Evolutionary conservation across 345 rosid genomes (phyloP).

Genomic region (Lepidium sativum): DNA sequence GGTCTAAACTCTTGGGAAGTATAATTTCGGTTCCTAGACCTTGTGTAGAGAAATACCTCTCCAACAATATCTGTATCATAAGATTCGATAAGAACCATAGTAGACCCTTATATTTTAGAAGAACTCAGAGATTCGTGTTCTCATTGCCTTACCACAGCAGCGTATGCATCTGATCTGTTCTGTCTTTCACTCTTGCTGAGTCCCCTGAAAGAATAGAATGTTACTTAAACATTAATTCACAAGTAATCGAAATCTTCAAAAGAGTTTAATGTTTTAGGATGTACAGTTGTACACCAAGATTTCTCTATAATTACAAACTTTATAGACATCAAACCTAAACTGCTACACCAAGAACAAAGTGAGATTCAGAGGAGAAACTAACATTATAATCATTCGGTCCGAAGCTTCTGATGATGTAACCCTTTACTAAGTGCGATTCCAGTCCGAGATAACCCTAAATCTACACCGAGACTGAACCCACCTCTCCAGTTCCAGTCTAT

Average conservation of each 20-base stretch:
- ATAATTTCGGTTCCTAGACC: constrained; percentile 64
- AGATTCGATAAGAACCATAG: neutral
- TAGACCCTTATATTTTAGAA: neutral
- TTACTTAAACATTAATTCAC: neutral
- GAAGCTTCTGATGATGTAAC: constrained; percentile 67
- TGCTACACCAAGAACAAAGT: neutral
- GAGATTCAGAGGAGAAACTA: constrained; percentile 8
- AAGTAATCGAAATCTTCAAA: neutral
- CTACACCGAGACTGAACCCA: constrained; percentile 87
- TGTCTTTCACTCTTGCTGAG: constrained; percentile 49
- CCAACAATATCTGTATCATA: constrained; percentile 59
- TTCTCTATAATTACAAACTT: neutral
- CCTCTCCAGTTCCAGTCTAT: constrained; percentile 55
- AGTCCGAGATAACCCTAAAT: constrained; percentile 71
- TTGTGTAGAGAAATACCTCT: constrained; percentile 61
- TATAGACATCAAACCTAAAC: neutral
- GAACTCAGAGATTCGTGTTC: neutral
- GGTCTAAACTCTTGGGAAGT: constrained; percentile 54
- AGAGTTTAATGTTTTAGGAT: neutral
- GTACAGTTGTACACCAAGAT: neutral
- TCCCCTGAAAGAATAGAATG: constrained; percentile 49
- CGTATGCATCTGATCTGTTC: constrained; percentile 57
- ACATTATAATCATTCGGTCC: constrained; percentile 66
- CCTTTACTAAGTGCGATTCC: constrained; percentile 86
- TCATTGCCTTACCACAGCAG: constrained; percentile 57